A percentile compares a stretch with the other conserved stretches of the same genome.
Evolutionary conservation across 2,329 filamentous ascomycete genomes (phyloP).

Genomic region (Calonectria fujianensis): DNA sequence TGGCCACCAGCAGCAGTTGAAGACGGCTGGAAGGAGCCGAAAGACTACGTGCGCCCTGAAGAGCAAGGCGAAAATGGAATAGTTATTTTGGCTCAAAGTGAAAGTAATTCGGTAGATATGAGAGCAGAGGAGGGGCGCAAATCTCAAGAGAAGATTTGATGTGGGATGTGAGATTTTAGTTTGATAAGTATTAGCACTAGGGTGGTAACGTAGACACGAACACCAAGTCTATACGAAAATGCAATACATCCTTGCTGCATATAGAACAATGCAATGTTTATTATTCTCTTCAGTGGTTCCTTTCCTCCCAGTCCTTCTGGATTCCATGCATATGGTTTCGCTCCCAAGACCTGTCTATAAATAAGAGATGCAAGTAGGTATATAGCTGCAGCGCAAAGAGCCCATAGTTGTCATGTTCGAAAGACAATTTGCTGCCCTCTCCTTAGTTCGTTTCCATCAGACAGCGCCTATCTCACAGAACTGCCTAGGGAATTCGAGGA

Average conservation of each 20-base stretch:
- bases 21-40: conserved; percentile 23
- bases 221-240: no score
- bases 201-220: background rate
- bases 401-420: background rate
- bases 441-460: background rate
- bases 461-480: conserved; percentile 2
- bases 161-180: background rate
- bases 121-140: conserved; percentile 2
- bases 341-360: background rate
- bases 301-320: background rate
- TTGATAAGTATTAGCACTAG: background rate
- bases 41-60: conserved; percentile 27
- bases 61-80: conserved; percentile 16
- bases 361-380: background rate
- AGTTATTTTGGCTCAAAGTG: conserved; percentile 7
- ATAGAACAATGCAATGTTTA: background rate
- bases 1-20: conserved; percentile 27
- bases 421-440: background rate
- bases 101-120: background rate
- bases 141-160: conserved; percentile 2
- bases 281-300: background rate
- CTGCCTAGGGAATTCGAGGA: background rate
- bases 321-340: background rate
- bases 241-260: background rate
- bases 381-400: background rate